phyloP scores from a whole-genome alignment of 2,329 filamentous ascomycete genomes.

The Calonectria honghensis region DNA sequence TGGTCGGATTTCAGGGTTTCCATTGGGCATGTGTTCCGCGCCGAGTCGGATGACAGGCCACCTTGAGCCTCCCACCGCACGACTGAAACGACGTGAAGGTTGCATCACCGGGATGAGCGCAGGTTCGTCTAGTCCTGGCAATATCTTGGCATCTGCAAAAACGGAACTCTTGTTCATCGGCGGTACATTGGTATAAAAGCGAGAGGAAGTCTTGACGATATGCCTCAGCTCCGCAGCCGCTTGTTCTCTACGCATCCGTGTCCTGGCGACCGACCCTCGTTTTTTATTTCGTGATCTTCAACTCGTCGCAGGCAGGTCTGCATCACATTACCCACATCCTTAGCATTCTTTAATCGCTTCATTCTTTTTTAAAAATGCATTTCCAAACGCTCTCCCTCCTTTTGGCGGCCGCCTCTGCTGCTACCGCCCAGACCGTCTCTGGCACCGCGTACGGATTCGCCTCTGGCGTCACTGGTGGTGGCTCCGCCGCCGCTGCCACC shows the following conservation, averaged over 20 bases:
- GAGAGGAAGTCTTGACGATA: background rate
- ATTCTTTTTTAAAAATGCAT: slow-evolving; percentile 36
- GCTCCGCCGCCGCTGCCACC: slow-evolving; percentile 64
- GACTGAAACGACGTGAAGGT: slow-evolving; percentile 28
- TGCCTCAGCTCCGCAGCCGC: background rate
- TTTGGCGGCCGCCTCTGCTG: slow-evolving; percentile 47
- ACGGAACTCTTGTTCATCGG: background rate
- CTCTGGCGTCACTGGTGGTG: slow-evolving; percentile 70
- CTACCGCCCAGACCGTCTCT: slow-evolving; percentile 54
- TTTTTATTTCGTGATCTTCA: slow-evolving; percentile 22
- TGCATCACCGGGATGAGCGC: background rate
- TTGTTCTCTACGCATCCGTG: slow-evolving; percentile 25
- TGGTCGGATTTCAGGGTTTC: background rate
- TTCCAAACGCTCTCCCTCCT: slow-evolving; percentile 41
- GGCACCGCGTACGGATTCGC: slow-evolving; percentile 58
- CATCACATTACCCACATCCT: background rate
- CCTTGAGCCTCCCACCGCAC: slow-evolving; percentile 4
- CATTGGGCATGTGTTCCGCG: slow-evolving; percentile 26
- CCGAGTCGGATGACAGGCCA: background rate
- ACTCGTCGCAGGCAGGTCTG: slow-evolving; percentile 31
- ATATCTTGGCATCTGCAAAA: slow-evolving; percentile 33
- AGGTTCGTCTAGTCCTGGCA: slow-evolving; percentile 10
- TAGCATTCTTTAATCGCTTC: slow-evolving; percentile 8
- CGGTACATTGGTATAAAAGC: background rate
- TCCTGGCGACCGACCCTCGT: slow-evolving; percentile 31